A percentile compares a stretch with the other conserved stretches of the same genome.
phyloP scores from a whole-genome alignment of 2,329 filamentous ascomycete species.

The Tolypocladium paradoxum region DNA sequence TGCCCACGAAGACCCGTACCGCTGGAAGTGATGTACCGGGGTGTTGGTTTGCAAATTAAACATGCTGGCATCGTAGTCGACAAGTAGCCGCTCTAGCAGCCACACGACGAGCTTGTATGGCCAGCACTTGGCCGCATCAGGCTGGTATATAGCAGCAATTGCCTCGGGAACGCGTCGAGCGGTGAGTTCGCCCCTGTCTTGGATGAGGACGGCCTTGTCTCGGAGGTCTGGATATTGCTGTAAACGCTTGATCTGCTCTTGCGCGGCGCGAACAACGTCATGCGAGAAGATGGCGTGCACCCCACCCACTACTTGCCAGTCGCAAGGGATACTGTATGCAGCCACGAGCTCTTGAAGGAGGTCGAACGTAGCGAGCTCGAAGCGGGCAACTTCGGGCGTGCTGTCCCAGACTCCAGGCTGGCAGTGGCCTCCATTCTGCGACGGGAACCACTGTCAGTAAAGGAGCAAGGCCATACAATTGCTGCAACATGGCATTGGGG shows the following conservation, averaged over 20 bases:
- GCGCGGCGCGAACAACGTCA: conserved; percentile 41
- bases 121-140: conserved; percentile 59
- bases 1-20: conserved; percentile 35
- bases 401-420: conserved; percentile 58
- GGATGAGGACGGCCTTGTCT: conserved; percentile 29
- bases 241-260: conserved; percentile 38
- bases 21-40: conserved; percentile 43
- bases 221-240: conserved; percentile 46
- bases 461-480: too few relatives aligned
- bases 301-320: conserved; percentile 53
- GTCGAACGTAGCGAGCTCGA: conserved; percentile 60
- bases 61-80: conserved; percentile 19
- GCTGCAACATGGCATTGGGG: too few relatives aligned
- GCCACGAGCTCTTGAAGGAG: conserved; percentile 48
- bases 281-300: conserved; percentile 53
- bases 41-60: conserved; percentile 71
- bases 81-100: conserved; percentile 50
- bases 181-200: conserved; percentile 28
- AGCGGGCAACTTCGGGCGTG: conserved; percentile 49
- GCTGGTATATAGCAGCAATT: conserved; percentile 53
- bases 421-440: conserved; percentile 60
- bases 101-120: conserved; percentile 76
- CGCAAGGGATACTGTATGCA: conserved; percentile 51
- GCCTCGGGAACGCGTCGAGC: conserved; percentile 45
- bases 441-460: too few relatives aligned